Evolutionary conservation across 2,329 filamentous ascomycete species (phyloP).

Genomic region (Pseudomassariella vexata): DNA sequence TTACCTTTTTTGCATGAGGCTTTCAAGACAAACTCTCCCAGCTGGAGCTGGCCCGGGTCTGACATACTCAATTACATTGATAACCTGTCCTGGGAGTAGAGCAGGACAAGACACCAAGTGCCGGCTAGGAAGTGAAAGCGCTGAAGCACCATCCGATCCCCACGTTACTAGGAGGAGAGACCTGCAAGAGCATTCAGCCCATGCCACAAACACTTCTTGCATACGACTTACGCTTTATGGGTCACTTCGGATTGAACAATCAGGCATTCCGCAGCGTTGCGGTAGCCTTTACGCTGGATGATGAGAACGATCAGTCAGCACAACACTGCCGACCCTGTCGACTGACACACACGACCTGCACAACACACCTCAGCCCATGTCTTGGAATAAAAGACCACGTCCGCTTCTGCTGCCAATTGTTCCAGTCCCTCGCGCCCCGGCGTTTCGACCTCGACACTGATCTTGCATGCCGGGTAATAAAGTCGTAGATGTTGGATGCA

Average conservation of each 20-base stretch:
- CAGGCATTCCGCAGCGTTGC: constrained; percentile 21
- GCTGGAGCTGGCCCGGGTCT: background rate
- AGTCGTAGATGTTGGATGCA: constrained; percentile 54
- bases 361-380: constrained; percentile 61
- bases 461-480: constrained; percentile 33
- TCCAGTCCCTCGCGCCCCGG: constrained; percentile 54
- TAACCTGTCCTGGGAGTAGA: constrained; percentile 27
- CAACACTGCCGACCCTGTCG: background rate
- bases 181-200: constrained; percentile 18
- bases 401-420: constrained; percentile 54
- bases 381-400: constrained; percentile 69
- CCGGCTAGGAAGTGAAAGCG: constrained; percentile 30
- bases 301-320: constrained; percentile 11
- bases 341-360: no score
- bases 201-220: background rate
- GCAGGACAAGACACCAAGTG: constrained; percentile 36
- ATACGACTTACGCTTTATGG: constrained; percentile 26
- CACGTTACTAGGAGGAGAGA: constrained; percentile 36
- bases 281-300: constrained; percentile 21
- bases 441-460: constrained; percentile 72
- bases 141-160: constrained; percentile 39
- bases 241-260: constrained; percentile 23
- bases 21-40: constrained; percentile 1
- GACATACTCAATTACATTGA: constrained; percentile 56
- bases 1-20: constrained; percentile 2